phyloP scores from a whole-genome alignment of 2,329 filamentous ascomycete species.

The Cercospora sp. region DNA sequence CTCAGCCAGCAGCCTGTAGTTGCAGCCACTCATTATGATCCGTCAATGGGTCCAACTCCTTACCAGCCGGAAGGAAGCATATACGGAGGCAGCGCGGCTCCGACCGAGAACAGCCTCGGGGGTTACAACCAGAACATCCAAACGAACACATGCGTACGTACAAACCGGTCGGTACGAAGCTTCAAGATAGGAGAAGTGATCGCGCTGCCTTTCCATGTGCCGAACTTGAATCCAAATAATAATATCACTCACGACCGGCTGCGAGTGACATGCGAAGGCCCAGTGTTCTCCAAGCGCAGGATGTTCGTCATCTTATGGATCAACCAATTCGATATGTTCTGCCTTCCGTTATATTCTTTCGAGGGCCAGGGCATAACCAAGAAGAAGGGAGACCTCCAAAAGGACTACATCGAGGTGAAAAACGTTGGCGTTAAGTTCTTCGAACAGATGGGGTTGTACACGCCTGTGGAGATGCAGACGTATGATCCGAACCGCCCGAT shows the following conservation, averaged over 20 bases:
- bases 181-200: neutral
- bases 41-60: neutral
- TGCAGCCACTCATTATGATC: neutral
- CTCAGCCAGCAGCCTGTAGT: no score
- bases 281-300: constrained; percentile 10
- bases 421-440: neutral
- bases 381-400: neutral
- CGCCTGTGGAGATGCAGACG: neutral
- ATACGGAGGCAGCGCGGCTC: neutral
- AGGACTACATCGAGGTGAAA: neutral
- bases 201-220: neutral
- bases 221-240: neutral
- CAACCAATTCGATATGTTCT: constrained; percentile 5
- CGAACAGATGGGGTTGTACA: neutral
- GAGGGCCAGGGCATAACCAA: neutral
- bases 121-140: neutral
- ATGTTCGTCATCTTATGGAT: constrained; percentile 18
- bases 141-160: neutral
- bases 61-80: neutral
- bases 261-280: neutral
- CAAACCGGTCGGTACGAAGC: neutral
- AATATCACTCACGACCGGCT: neutral
- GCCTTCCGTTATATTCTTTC: constrained; percentile 17
- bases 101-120: neutral
- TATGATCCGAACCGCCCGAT: neutral